These are phyloP conservation scores for Tremellales sp. DNA, from an alignment of 1,284 basidiomycete species.

Conservation along the genomic window DNA sequence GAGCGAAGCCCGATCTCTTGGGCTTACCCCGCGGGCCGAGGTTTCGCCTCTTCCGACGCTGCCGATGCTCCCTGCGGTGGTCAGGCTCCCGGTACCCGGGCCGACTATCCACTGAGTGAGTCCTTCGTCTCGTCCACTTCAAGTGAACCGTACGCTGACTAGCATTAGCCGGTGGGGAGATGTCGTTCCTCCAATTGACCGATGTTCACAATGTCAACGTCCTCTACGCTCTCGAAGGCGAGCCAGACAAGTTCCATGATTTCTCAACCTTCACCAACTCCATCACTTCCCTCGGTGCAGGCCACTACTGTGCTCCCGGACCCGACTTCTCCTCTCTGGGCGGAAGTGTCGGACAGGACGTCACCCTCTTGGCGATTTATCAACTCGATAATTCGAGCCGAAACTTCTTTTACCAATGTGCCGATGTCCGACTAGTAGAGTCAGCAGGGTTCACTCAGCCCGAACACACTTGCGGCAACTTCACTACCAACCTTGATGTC, in stretches of 20 bases:
- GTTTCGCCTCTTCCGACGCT: conserved; percentile 19
- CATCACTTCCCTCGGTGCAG: conserved; percentile 17
- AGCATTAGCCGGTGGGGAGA: conserved; percentile 19
- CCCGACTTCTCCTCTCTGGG: conserved; percentile 31
- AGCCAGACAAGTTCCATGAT: conserved; percentile 24
- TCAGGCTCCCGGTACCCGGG: conserved; percentile 9
- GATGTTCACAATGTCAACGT: conserved; percentile 18
- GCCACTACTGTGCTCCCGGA: conserved; percentile 29
- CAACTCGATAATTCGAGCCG: conserved; percentile 12
- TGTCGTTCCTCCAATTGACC: conserved; percentile 17
- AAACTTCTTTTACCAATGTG: conserved; percentile 25
- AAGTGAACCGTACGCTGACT: background rate
- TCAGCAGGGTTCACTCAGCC: conserved; percentile 9
- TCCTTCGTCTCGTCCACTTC: background rate
- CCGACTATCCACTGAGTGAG: conserved; percentile 20
- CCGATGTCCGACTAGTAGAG: conserved; percentile 27
- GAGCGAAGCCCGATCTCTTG: conserved; percentile 13
- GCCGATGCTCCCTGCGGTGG: conserved; percentile 24
- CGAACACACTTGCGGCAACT: conserved; percentile 20
- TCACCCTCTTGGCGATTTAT: conserved; percentile 28
- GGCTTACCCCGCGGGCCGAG: conserved; percentile 17
- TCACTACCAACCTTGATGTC: conserved; percentile 1
- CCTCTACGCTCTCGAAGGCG: conserved; percentile 20
- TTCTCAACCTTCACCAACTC: conserved; percentile 27
- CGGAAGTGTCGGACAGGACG: conserved; percentile 24